Conservation (phyloP, 108 stramenopile species). For the Schizochytrium sp. region DNA sequence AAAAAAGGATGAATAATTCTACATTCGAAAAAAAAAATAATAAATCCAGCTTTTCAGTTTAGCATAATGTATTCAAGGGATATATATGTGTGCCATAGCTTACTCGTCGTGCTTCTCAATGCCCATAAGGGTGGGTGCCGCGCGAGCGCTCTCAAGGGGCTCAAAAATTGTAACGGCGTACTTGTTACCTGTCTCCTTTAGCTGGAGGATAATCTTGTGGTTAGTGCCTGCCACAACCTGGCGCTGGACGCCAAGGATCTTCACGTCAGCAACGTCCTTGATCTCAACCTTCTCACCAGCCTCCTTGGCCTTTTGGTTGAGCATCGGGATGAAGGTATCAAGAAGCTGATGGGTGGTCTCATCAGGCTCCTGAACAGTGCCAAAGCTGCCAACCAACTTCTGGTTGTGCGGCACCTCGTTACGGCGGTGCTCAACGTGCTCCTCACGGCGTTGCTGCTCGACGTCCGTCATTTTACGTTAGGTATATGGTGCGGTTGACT, state of each 20-base stretch:
- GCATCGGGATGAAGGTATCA: constrained; percentile 20
- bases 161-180: not conserved
- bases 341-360: constrained; percentile 42
- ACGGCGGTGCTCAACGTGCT: constrained; percentile 14
- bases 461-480: constrained; percentile 6
- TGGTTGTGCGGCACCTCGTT: constrained; percentile 25
- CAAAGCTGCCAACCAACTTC: constrained; percentile 5
- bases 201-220: constrained; percentile 34
- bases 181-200: constrained; percentile 1
- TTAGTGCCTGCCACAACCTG: constrained; percentile 23
- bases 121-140: constrained; percentile 12
- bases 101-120: constrained; percentile 34
- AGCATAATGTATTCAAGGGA: too few species aligned
- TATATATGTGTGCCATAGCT: not conserved
- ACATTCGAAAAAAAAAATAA: too few species aligned
- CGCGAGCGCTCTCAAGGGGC: constrained; percentile 13
- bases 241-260: constrained; percentile 46
- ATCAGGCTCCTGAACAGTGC: constrained; percentile 22
- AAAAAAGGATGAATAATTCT: too few species aligned
- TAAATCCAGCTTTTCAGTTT: too few species aligned
- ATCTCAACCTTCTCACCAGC: not conserved
- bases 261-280: constrained; percentile 27
- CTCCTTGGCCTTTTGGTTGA: not conserved
- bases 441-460: not conserved
- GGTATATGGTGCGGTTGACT: not conserved